Evolutionary conservation across 78 protist genomes (phyloP).

Genomic region (Chrysochromulina parva): DNA sequence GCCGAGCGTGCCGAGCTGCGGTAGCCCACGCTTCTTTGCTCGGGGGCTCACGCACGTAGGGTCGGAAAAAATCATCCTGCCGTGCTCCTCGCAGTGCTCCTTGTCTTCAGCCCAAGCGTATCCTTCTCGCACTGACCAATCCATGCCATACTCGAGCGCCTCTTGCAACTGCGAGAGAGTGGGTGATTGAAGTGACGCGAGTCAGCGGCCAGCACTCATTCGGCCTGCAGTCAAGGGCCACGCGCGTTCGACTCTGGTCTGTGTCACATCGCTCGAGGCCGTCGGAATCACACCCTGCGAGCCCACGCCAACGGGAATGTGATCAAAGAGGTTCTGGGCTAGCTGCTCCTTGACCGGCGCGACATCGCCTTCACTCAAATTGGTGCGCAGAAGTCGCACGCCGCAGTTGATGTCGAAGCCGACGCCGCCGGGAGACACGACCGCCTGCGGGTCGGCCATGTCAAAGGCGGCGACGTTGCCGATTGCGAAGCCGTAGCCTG

Average conservation of each 20-base stretch:
- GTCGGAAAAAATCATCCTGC: slow-evolving; percentile 86
- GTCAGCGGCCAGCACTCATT: neutral
- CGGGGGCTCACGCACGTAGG: slow-evolving; percentile 66
- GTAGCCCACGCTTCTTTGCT: slow-evolving; percentile 89
- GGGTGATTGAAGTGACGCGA: too few relatives aligned
- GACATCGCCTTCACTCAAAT: slow-evolving; percentile 78
- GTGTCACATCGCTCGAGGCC: neutral
- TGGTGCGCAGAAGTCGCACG: slow-evolving; percentile 93
- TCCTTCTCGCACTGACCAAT: slow-evolving; percentile 88
- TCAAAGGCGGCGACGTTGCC: slow-evolving; percentile 96
- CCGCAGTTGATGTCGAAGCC: slow-evolving; percentile 98
- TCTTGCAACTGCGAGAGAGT: neutral
- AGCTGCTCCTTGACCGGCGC: slow-evolving; percentile 68
- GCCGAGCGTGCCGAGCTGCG: slow-evolving; percentile 85
- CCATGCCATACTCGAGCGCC: slow-evolving; percentile 75
- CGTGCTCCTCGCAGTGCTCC: slow-evolving; percentile 90
- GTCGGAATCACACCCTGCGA: slow-evolving; percentile 87
- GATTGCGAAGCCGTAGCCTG: slow-evolving; percentile 94
- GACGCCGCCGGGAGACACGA: slow-evolving; percentile 94
- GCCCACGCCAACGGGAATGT: slow-evolving; percentile 95
- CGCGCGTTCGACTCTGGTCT: neutral
- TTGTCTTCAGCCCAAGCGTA: slow-evolving; percentile 97
- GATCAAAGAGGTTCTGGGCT: slow-evolving; percentile 74
- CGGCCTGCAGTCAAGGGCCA: slow-evolving; percentile 42
- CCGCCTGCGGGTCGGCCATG: slow-evolving; percentile 81